These are phyloP conservation scores for Marasmius oreades DNA, from an alignment of 1,284 basidiomycete species.

Conservation along the genomic window DNA sequence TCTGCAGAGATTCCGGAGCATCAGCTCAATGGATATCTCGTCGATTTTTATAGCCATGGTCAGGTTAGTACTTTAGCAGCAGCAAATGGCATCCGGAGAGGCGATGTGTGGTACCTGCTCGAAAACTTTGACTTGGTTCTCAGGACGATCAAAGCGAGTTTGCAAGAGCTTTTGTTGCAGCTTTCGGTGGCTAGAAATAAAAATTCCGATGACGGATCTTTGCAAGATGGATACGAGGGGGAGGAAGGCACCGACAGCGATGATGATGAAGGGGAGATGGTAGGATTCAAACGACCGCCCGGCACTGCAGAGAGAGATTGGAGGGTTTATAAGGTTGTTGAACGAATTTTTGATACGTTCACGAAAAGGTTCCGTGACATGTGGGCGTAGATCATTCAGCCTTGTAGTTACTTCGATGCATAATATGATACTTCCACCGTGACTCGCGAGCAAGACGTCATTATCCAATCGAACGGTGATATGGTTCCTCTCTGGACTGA, in stretches of 20 bases:
- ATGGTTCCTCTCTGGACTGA: no score
- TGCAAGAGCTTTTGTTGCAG: conserved; percentile 42
- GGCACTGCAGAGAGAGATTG: conserved; percentile 47
- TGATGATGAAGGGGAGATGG: conserved; percentile 4
- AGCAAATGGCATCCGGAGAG: conserved; percentile 55
- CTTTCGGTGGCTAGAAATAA: conserved; percentile 13
- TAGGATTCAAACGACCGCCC: conserved; percentile 27
- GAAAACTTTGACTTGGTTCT: conserved; percentile 55
- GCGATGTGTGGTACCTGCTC: conserved; percentile 54
- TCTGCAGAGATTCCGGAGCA: conserved; percentile 16
- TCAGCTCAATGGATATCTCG: conserved; percentile 58
- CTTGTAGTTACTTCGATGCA: no score
- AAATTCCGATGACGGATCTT: neutral
- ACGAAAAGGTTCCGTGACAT: conserved; percentile 48
- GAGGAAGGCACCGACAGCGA: no score
- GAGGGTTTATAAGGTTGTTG: conserved; percentile 51
- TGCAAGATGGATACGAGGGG: neutral
- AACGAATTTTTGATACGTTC: conserved; percentile 45
- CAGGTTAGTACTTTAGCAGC: conserved; percentile 43
- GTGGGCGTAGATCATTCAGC: conserved; percentile 35
- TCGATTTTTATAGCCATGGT: conserved; percentile 52
- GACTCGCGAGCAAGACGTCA: no score
- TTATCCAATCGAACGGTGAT: no score
- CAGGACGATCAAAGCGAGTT: conserved; percentile 38
- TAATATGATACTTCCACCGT: no score